These are phyloP conservation scores for Asterophora lycoperdoides DNA, from an alignment of 768 basidiomycete species.

Conservation along the genomic window DNA sequence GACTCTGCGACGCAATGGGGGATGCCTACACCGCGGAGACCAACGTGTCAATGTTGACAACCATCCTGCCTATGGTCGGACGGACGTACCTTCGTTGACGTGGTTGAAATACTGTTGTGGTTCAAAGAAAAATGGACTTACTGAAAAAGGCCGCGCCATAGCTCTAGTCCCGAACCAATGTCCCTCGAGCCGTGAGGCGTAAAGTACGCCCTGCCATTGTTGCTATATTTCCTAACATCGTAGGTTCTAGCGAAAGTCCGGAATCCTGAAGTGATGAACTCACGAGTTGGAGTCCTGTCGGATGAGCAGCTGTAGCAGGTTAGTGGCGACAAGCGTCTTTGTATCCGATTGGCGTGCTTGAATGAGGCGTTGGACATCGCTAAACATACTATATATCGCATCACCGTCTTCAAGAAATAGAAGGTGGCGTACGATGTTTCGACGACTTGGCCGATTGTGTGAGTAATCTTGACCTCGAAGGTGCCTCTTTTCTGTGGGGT, in stretches of 20 bases:
- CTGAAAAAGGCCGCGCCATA: slow-evolving; percentile 51
- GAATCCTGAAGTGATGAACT: slow-evolving; percentile 8
- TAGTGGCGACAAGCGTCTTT: slow-evolving; percentile 34
- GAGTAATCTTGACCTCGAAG: slow-evolving; percentile 27
- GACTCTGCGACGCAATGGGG: not conserved
- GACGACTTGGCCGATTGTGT: slow-evolving; percentile 35
- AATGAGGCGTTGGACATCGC: slow-evolving; percentile 26
- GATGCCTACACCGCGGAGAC: slow-evolving; percentile 41
- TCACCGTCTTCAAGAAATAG: no score
- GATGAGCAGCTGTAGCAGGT: slow-evolving; percentile 45
- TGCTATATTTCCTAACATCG: slow-evolving; percentile 34
- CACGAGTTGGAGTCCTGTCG: slow-evolving; percentile 45
- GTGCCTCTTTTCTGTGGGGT: slow-evolving; percentile 22
- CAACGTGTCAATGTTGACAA: slow-evolving; percentile 45
- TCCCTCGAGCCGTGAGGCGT: slow-evolving; percentile 21
- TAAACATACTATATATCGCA: slow-evolving; percentile 5
- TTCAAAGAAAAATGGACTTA: slow-evolving; percentile 21
- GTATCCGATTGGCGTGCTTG: slow-evolving; percentile 10
- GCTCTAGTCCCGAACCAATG: slow-evolving; percentile 30
- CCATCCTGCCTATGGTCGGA: slow-evolving; percentile 34
- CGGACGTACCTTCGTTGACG: slow-evolving; percentile 32
- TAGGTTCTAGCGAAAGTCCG: not conserved
- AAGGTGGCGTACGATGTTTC: slow-evolving; percentile 29
- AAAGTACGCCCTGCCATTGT: slow-evolving; percentile 46
- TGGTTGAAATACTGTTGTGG: not conserved